These are phyloP conservation scores for Penicillium paneum DNA, from an alignment of 2,329 filamentous ascomycete species.

Conservation along the genomic window DNA sequence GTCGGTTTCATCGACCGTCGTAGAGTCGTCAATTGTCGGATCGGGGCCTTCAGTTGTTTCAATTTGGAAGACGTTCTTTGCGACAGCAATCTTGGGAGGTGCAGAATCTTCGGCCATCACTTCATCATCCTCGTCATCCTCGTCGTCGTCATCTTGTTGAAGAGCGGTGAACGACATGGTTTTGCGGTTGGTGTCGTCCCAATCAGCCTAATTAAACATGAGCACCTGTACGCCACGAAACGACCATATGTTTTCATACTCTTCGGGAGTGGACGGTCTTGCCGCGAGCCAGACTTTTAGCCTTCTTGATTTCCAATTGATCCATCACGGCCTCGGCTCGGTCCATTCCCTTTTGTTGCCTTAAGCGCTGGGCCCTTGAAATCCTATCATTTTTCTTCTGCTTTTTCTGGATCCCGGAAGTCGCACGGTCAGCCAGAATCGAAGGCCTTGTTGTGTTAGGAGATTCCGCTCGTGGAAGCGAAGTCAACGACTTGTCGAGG, in stretches of 20 bases:
- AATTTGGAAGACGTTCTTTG: conserved; percentile 18
- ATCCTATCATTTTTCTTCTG: conserved; percentile 47
- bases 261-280: conserved; percentile 50
- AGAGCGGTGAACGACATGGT: conserved; percentile 28
- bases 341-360: conserved; percentile 55
- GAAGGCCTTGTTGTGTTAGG: conserved; percentile 42
- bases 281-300: conserved; percentile 50
- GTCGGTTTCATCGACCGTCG: conserved; percentile 38
- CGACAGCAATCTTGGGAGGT: conserved; percentile 14
- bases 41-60: conserved; percentile 9
- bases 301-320: conserved; percentile 55
- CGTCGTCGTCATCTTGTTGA: conserved; percentile 49
- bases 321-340: conserved; percentile 54
- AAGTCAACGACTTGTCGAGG: conserved; percentile 50
- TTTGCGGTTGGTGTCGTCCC: conserved; percentile 43
- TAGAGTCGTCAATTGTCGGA: conserved; percentile 26
- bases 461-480: conserved; percentile 42
- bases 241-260: conserved; percentile 26
- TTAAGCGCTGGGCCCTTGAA: conserved; percentile 52
- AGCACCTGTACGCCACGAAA: conserved; percentile 9
- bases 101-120: conserved; percentile 33
- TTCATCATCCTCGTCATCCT: conserved; percentile 42
- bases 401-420: conserved; percentile 54
- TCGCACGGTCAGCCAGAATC: conserved; percentile 49
- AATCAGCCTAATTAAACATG: conserved; percentile 32